These are phyloP conservation scores for Spinellus fusiger DNA, from an alignment of 192 early-diverging fungal species.

Conservation along the genomic window DNA sequence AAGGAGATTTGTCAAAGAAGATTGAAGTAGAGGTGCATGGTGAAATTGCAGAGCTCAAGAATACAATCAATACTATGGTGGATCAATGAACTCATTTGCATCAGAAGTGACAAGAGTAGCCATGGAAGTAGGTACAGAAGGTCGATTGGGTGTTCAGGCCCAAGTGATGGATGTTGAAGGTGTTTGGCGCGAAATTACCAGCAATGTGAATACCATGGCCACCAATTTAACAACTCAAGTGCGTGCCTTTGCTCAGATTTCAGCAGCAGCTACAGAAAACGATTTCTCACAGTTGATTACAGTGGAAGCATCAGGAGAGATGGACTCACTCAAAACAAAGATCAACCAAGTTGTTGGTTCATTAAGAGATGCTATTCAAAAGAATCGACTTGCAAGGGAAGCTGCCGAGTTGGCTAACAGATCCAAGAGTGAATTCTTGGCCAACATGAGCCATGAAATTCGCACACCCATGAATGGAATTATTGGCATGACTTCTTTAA, in stretches of 20 bases:
- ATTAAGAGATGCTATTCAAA: slow-evolving; percentile 69
- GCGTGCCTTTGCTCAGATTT: slow-evolving; percentile 76
- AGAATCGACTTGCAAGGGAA: slow-evolving; percentile 74
- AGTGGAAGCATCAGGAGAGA: slow-evolving; percentile 76
- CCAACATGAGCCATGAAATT: slow-evolving; percentile 63
- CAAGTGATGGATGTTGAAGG: slow-evolving; percentile 47
- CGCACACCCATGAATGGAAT: slow-evolving; percentile 85
- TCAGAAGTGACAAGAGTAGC: slow-evolving; percentile 69
- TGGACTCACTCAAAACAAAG: slow-evolving; percentile 77
- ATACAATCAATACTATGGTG: slow-evolving; percentile 69
- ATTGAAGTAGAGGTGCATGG: slow-evolving; percentile 59
- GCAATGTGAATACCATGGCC: slow-evolving; percentile 71
- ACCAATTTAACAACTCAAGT: slow-evolving; percentile 71
- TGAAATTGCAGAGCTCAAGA: slow-evolving; percentile 63
- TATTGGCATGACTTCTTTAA: slow-evolving; percentile 68
- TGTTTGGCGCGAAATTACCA: slow-evolving; percentile 53
- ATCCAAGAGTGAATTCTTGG: slow-evolving; percentile 67
- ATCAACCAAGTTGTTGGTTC: slow-evolving; percentile 83
- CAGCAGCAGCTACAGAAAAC: slow-evolving; percentile 62
- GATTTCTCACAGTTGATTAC: slow-evolving; percentile 72
- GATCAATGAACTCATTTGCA: slow-evolving; percentile 49
- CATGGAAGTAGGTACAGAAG: slow-evolving; percentile 63
- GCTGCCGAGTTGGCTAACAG: slow-evolving; percentile 78
- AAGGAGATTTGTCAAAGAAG: slow-evolving; percentile 61
- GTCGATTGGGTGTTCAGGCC: slow-evolving; percentile 55